phyloP scores from a whole-genome alignment of 306 rosid genomes.

The Pyrus bretschneideri region DNA sequence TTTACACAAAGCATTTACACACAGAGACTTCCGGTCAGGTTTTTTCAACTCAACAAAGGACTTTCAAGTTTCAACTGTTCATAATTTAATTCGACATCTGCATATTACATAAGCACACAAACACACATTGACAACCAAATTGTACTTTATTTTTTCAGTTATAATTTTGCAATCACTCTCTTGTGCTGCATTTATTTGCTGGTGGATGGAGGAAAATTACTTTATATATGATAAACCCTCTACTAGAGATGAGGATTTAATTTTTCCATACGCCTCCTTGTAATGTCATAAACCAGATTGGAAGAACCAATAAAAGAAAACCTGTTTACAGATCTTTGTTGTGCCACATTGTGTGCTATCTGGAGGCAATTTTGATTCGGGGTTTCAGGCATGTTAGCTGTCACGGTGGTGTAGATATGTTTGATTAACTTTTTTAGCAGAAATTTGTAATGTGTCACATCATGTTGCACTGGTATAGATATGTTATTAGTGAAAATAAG shows the following conservation, averaged over 20 bases:
- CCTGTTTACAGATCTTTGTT: not conserved
- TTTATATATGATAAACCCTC: not conserved
- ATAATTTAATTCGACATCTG: not conserved
- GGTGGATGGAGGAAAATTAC: not conserved
- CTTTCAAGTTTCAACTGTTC: not conserved
- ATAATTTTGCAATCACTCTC: not conserved
- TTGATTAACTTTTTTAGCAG: not conserved
- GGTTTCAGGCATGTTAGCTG: not conserved
- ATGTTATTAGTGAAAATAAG: not conserved
- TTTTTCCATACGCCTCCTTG: not conserved
- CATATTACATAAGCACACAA: not conserved
- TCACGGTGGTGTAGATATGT: not conserved
- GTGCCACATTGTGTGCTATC: not conserved
- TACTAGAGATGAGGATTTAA: not conserved
- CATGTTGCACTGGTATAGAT: not conserved
- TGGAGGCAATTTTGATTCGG: not conserved
- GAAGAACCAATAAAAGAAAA: not conserved
- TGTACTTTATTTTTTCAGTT: not conserved
- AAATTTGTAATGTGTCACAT: not conserved
- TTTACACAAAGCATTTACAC: not conserved
- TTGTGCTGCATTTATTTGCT: not conserved
- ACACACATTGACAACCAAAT: not conserved
- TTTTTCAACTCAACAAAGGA: not conserved
- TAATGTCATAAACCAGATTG: not conserved
- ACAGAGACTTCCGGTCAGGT: not conserved